A percentile compares a stretch with the other conserved stretches of the same genome.
Conservation (phyloP, 169 alveolate genomes). For the Plasmodium fragile region DNA sequence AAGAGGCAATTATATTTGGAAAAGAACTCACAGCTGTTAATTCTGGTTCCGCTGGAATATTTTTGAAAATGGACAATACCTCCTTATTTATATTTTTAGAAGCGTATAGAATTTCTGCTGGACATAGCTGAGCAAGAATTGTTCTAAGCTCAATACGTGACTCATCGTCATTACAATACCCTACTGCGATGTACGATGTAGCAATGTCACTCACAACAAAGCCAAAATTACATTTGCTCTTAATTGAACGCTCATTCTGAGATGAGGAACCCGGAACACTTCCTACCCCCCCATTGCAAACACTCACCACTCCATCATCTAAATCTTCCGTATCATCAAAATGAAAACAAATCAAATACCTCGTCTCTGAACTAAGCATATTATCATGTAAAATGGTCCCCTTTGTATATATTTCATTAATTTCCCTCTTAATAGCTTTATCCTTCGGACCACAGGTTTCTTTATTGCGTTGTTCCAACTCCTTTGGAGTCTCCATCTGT, state of each 20-base stretch:
- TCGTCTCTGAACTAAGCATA: conserved; percentile 82
- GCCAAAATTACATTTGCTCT: conserved; percentile 85
- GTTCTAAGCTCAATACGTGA: conserved; percentile 81
- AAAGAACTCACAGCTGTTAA: conserved; percentile 34
- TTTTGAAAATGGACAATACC: conserved; percentile 59
- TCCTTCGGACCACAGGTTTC: conserved; percentile 83
- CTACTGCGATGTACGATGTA: conserved; percentile 87
- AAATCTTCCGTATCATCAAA: conserved; percentile 67
- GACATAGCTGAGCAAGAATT: conserved; percentile 85
- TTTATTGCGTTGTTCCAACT: conserved; percentile 91
- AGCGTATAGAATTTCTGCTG: conserved; percentile 86
- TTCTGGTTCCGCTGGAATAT: conserved; percentile 78
- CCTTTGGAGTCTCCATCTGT: conserved; percentile 98
- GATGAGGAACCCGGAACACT: neutral
- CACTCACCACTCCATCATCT: neutral
- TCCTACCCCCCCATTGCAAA: neutral
- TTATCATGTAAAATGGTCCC: conserved; percentile 93
- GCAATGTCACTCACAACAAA: conserved; percentile 90
- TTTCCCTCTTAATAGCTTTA: conserved; percentile 94
- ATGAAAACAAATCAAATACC: conserved; percentile 83
- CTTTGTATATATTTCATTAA: conserved; percentile 94
- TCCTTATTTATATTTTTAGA: conserved; percentile 78
- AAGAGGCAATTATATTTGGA: conserved; percentile 39
- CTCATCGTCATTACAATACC: conserved; percentile 86
- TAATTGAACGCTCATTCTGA: neutral